Conservation (phyloP, 805 yeast species). For the Yarrowia yakushimensis region DNA sequence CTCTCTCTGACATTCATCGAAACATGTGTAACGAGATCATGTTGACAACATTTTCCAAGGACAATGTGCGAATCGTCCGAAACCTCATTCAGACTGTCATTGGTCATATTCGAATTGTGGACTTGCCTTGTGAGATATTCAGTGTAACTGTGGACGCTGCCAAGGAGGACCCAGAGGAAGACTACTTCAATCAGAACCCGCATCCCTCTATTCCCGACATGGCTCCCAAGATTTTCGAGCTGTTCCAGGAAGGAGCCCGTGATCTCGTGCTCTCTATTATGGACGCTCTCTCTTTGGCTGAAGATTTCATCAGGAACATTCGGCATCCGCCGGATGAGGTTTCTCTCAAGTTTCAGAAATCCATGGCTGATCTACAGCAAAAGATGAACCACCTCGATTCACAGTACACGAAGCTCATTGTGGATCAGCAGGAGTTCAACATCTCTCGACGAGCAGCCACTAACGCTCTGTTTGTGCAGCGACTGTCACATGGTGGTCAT, state of each 20-base stretch:
- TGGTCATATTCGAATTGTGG: constrained; percentile 44
- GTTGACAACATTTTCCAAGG: constrained; percentile 39
- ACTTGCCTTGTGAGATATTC: constrained; percentile 30
- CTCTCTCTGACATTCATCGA: constrained; percentile 43
- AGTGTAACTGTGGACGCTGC: background rate
- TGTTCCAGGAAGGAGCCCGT: constrained; percentile 15
- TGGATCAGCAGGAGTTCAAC: background rate
- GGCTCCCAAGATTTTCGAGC: constrained; percentile 3
- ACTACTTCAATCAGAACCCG: constrained; percentile 15
- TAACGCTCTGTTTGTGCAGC: constrained; percentile 20
- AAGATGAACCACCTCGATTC: constrained; percentile 15
- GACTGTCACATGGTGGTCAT: constrained; percentile 30
- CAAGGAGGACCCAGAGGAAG: background rate
- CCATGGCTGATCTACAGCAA: background rate
- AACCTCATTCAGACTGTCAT: constrained; percentile 44
- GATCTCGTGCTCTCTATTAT: background rate
- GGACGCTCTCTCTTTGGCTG: constrained; percentile 5
- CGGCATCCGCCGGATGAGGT: background rate
- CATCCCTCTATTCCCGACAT: constrained; percentile 1
- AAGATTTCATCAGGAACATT: constrained; percentile 6
- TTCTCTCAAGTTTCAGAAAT: constrained; percentile 10
- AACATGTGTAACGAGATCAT: constrained; percentile 45
- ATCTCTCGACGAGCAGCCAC: constrained; percentile 13
- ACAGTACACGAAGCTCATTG: constrained; percentile 17
- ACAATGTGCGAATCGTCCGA: constrained; percentile 40